Conservation (phyloP, 768 basidiomycete species). For the Dioszegia aurantiaca region DNA sequence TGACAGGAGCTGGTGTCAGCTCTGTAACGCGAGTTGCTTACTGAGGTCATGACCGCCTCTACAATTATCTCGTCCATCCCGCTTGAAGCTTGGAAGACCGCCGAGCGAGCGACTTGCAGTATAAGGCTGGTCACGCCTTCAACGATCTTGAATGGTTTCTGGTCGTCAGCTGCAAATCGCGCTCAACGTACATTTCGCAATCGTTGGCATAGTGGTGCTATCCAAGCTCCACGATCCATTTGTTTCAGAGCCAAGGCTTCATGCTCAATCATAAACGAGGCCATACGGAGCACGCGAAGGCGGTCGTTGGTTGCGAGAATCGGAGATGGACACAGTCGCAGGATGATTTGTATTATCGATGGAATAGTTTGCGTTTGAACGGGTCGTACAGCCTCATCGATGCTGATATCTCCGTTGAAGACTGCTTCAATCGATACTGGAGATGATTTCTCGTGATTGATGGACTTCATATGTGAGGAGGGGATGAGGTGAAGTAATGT, state of each 20-base stretch:
- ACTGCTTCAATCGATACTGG: background rate
- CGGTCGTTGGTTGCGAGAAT: background rate
- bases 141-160: constrained; percentile 63
- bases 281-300: constrained; percentile 3
- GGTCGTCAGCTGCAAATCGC: background rate
- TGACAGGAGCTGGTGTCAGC: constrained; percentile 57
- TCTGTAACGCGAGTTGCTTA: constrained; percentile 16
- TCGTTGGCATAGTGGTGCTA: background rate
- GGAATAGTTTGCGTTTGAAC: background rate
- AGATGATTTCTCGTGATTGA: constrained; percentile 54
- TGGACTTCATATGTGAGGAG: constrained; percentile 39
- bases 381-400: background rate
- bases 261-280: background rate
- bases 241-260: background rate
- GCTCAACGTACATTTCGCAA: background rate
- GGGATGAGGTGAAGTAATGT: constrained; percentile 4
- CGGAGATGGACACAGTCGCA: background rate
- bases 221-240: background rate
- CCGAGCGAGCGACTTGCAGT: constrained; percentile 48
- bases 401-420: background rate
- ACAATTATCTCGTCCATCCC: background rate
- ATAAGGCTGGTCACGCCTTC: constrained; percentile 64
- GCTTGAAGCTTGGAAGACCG: background rate
- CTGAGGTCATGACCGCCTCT: constrained; percentile 42
- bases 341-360: background rate